A percentile compares a stretch with the other conserved stretches of the same genome.
Evolutionary conservation across 768 basidiomycete genomes (phyloP).

Genomic region (Tricholoma terreum): DNA sequence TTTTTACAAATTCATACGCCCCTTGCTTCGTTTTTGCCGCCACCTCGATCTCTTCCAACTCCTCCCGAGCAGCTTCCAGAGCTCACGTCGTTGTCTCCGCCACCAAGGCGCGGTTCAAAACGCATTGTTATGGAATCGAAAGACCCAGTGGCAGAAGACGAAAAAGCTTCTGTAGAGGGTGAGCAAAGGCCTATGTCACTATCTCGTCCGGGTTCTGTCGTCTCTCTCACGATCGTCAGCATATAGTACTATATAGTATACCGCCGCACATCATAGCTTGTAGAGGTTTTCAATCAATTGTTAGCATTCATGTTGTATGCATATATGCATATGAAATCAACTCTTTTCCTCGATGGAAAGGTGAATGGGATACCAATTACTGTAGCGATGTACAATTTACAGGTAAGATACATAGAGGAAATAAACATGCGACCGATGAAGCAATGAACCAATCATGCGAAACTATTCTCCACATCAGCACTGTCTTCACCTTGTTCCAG

Average conservation of each 20-base stretch:
- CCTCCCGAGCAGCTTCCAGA: constrained; percentile 29
- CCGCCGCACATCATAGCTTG: not conserved
- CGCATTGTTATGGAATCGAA: constrained; percentile 37
- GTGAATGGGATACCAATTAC: constrained; percentile 5
- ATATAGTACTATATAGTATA: constrained; percentile 24
- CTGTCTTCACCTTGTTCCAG: constrained; percentile 90
- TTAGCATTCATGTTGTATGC: constrained; percentile 3
- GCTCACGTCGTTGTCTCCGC: constrained; percentile 56
- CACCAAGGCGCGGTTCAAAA: constrained; percentile 59
- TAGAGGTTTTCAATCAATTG: not conserved
- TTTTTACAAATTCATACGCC: constrained; percentile 58
- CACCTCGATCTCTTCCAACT: constrained; percentile 25
- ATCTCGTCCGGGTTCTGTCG: constrained; percentile 49
- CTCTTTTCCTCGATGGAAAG: not conserved
- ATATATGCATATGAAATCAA: not conserved
- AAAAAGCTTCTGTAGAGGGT: constrained; percentile 24
- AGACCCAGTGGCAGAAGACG: constrained; percentile 21
- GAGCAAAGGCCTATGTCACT: constrained; percentile 35
- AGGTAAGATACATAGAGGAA: constrained; percentile 9
- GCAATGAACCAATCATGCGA: constrained; percentile 53
- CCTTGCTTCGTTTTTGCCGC: constrained; percentile 33
- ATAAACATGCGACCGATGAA: not conserved
- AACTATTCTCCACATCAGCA: constrained; percentile 93
- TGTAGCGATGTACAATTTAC: constrained; percentile 12
- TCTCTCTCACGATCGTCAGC: constrained; percentile 49